Evolutionary conservation across 306 rosid genomes (phyloP).

Genomic region (Lathyrus tuberosus): DNA sequence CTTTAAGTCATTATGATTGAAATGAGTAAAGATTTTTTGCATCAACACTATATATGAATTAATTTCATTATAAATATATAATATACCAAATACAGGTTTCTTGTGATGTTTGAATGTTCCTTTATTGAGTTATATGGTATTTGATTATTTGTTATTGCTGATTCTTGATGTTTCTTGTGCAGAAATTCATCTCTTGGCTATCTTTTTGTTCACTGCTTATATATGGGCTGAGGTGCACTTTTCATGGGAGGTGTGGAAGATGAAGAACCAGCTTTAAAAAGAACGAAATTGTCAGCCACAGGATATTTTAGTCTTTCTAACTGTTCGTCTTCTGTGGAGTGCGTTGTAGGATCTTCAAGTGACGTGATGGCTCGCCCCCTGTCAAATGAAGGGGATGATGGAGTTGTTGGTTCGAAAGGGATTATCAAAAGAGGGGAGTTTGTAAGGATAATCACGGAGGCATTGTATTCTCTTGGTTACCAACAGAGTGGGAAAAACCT

Average conservation of each 20-base stretch:
- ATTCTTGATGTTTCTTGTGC: conserved; percentile 31
- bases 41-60: background rate
- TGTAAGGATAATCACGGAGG: conserved; percentile 87
- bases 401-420: conserved; percentile 81
- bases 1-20: background rate
- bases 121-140: conserved; percentile 27
- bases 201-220: conserved; percentile 43
- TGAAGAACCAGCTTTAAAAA: conserved; percentile 97
- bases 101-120: background rate
- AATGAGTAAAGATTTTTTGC: background rate
- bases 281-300: conserved; percentile 69
- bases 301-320: conserved; percentile 68
- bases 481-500: conserved; percentile 72
- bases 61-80: background rate
- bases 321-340: conserved; percentile 69
- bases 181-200: conserved; percentile 18
- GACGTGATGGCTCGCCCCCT: conserved; percentile 97
- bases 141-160: conserved; percentile 22
- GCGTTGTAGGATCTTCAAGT: conserved; percentile 72
- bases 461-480: conserved; percentile 91
- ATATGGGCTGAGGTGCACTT: conserved; percentile 96
- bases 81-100: background rate
- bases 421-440: conserved; percentile 75
- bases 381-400: conserved; percentile 69
- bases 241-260: conserved; percentile 99